These are phyloP conservation scores for Whalleya microplaca DNA, from an alignment of 2,329 filamentous ascomycete genomes.

Conservation along the genomic window DNA sequence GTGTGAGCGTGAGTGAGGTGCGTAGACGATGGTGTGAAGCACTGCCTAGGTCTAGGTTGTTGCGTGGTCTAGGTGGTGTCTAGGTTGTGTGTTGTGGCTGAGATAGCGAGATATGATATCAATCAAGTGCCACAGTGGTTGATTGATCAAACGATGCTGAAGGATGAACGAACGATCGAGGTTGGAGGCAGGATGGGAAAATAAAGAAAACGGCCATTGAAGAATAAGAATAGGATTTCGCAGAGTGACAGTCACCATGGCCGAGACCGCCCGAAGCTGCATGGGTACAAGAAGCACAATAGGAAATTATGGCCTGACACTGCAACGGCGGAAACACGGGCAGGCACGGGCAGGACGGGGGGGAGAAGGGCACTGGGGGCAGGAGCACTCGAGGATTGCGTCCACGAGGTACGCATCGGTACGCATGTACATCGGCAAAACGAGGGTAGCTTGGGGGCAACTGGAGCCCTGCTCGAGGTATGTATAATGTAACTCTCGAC, in stretches of 20 bases:
- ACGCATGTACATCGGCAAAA: too few relatives aligned
- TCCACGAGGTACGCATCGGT: too few relatives aligned
- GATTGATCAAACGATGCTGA: slow-evolving; percentile 25
- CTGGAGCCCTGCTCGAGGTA: too few relatives aligned
- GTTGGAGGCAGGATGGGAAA: slow-evolving; percentile 12
- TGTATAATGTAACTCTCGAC: too few relatives aligned
- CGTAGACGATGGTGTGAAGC: not conserved
- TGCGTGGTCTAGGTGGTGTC: not conserved
- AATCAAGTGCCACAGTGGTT: slow-evolving; percentile 25
- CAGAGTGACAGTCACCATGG: slow-evolving; percentile 27
- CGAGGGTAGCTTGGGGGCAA: too few relatives aligned
- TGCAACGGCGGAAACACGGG: slow-evolving; percentile 21
- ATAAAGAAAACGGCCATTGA: slow-evolving; percentile 27
- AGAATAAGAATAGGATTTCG: slow-evolving; percentile 26
- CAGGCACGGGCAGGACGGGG: not conserved
- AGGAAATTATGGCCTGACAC: slow-evolving; percentile 36
- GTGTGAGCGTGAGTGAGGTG: not conserved
- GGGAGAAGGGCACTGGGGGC: not conserved
- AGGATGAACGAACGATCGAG: slow-evolving; percentile 23
- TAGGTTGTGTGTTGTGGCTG: slow-evolving; percentile 8
- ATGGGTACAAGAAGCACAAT: slow-evolving; percentile 30
- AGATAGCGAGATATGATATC: slow-evolving; percentile 28
- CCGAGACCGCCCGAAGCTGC: slow-evolving; percentile 38
- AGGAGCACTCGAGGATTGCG: too few relatives aligned
- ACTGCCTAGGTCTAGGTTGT: too few relatives aligned